Evolutionary conservation across 202 grass and related monocot genomes (phyloP).

Genomic region (Carex arenaria): DNA sequence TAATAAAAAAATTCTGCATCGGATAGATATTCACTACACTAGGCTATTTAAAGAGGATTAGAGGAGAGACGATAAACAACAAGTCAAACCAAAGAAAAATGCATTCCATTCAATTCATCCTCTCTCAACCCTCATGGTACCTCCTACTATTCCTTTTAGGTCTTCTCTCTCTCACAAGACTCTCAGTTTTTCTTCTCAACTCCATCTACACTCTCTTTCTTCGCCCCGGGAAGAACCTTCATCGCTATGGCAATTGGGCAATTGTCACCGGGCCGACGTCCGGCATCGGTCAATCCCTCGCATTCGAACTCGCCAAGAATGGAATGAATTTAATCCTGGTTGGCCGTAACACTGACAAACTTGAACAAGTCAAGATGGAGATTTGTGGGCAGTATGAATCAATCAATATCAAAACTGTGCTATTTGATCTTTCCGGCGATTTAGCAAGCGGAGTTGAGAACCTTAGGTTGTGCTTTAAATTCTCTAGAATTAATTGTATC

Average conservation of each 20-base stretch:
- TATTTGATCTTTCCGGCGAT: slow-evolving; percentile 38
- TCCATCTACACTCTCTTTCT: slow-evolving; percentile 19
- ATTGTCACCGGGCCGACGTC: slow-evolving; percentile 52
- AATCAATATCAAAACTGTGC: slow-evolving; percentile 27
- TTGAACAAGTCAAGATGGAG: slow-evolving; percentile 19
- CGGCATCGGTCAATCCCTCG: slow-evolving; percentile 41
- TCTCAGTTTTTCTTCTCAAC: background rate
- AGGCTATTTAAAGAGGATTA: too few relatives aligned
- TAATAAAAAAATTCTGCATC: too few relatives aligned
- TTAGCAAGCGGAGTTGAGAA: slow-evolving; percentile 3
- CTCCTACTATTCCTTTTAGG: slow-evolving; percentile 21
- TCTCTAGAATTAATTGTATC: background rate
- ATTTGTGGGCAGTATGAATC: background rate
- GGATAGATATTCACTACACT: too few relatives aligned
- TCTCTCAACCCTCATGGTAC: slow-evolving; percentile 32
- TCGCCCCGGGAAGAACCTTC: slow-evolving; percentile 30
- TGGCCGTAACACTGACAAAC: slow-evolving; percentile 37
- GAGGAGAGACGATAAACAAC: background rate
- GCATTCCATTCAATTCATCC: background rate
- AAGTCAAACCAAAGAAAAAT: background rate
- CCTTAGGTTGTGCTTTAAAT: slow-evolving; percentile 11
- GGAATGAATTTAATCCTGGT: slow-evolving; percentile 50
- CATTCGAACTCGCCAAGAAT: slow-evolving; percentile 23
- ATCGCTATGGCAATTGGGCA: slow-evolving; percentile 44
- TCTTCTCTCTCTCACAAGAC: slow-evolving; percentile 9